A percentile compares a stretch with the other conserved stretches of the same genome.
Conservation (phyloP, 1,284 basidiomycete genomes). For the Lentinula novae-zelandiae region DNA sequence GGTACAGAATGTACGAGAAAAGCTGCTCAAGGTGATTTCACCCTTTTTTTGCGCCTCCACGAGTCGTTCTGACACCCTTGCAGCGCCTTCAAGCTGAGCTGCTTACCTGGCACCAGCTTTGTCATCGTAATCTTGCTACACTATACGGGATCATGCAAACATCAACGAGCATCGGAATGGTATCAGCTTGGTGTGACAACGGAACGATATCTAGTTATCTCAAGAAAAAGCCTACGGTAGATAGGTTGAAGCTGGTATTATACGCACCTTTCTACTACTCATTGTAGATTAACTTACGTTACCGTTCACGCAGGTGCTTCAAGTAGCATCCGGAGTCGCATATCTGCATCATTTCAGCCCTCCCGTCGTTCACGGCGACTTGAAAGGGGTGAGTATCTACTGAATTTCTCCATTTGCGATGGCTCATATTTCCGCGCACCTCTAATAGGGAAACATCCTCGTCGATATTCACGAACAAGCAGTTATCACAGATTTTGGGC, state of each 20-base stretch:
- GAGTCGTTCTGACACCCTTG: neutral
- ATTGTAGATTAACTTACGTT: neutral
- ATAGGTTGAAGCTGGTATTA: slow-evolving; percentile 41
- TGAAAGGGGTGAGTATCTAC: slow-evolving; percentile 43
- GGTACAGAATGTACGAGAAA: slow-evolving; percentile 46
- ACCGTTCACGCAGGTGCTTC: slow-evolving; percentile 32
- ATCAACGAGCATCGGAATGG: slow-evolving; percentile 49
- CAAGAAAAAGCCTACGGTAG: slow-evolving; percentile 32
- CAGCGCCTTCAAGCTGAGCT: slow-evolving; percentile 52
- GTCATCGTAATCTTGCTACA: slow-evolving; percentile 47
- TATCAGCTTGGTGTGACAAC: slow-evolving; percentile 57
- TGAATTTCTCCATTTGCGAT: neutral
- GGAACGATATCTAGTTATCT: slow-evolving; percentile 50
- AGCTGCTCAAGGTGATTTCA: slow-evolving; percentile 39
- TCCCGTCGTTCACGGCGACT: slow-evolving; percentile 51
- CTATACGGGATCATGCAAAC: slow-evolving; percentile 49
- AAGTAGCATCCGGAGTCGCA: slow-evolving; percentile 49
- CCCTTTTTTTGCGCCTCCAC: neutral
- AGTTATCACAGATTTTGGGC: slow-evolving; percentile 56
- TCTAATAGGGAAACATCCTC: slow-evolving; percentile 48
- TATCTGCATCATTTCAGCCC: slow-evolving; percentile 51
- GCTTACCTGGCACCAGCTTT: slow-evolving; percentile 49
- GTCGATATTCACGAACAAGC: slow-evolving; percentile 45
- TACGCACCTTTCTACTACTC: too few relatives aligned
- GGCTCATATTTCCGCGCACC: neutral